phyloP scores from a whole-genome alignment of 192 early-diverging fungal species.

The Phycomyces blakesleeanus region DNA sequence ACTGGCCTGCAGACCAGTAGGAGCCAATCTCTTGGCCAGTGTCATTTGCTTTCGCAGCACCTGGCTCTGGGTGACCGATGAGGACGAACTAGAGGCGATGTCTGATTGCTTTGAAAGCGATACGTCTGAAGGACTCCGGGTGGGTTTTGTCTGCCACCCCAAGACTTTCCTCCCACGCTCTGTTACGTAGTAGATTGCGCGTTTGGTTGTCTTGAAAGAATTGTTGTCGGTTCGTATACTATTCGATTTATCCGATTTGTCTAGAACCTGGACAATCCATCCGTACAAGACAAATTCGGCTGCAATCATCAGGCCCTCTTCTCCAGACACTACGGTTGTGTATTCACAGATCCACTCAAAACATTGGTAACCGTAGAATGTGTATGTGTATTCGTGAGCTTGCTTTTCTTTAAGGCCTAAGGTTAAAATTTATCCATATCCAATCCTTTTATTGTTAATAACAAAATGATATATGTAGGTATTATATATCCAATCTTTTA shows the following conservation, averaged over 20 bases:
- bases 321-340: constrained; percentile 40
- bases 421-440: background rate
- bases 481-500: too few relatives aligned
- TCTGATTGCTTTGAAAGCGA: background rate
- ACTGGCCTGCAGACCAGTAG: background rate
- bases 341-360: constrained; percentile 46
- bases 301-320: constrained; percentile 41
- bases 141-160: constrained; percentile 5
- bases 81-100: background rate
- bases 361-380: constrained; percentile 8
- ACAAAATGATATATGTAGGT: too few relatives aligned
- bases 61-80: background rate
- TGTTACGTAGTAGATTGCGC: constrained; percentile 17
- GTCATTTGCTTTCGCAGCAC: background rate
- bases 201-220: background rate
- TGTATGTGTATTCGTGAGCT: background rate
- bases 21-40: background rate
- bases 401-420: background rate
- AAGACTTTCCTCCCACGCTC: constrained; percentile 6
- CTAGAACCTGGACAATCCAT: constrained; percentile 35
- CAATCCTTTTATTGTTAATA: too few relatives aligned
- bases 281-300: constrained; percentile 43
- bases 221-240: constrained; percentile 2
- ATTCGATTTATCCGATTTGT: constrained; percentile 16
- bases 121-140: background rate